These are phyloP conservation scores for Beta lomatogona DNA, from an alignment of 179 eudicot genomes.

Conservation along the genomic window DNA sequence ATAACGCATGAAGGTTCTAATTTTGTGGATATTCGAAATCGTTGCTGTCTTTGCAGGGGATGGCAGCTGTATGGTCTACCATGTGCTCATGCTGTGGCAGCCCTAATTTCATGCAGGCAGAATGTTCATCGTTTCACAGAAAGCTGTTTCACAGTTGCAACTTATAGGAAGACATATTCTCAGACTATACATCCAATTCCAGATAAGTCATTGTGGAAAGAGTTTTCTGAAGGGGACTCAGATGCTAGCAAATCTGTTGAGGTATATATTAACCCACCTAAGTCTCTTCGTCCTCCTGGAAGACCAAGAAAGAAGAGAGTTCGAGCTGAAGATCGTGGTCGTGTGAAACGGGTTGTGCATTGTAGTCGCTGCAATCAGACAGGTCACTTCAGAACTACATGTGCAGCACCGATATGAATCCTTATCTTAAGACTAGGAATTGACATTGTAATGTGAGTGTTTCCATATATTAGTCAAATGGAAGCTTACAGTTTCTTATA, in stretches of 20 bases:
- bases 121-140: slow-evolving; percentile 80
- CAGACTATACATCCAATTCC: slow-evolving; percentile 78
- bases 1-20: slow-evolving; percentile 78
- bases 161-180: slow-evolving; percentile 76
- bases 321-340: slow-evolving; percentile 49
- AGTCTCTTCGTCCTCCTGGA: slow-evolving; percentile 41
- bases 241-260: slow-evolving; percentile 23
- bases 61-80: slow-evolving; percentile 97
- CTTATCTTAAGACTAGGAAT: not conserved
- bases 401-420: slow-evolving; percentile 38
- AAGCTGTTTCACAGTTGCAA: slow-evolving; percentile 81
- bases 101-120: slow-evolving; percentile 86
- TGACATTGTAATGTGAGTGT: not conserved
- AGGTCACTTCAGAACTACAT: slow-evolving; percentile 50
- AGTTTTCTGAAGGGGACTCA: slow-evolving; percentile 30
- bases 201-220: slow-evolving; percentile 70
- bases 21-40: slow-evolving; percentile 77
- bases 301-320: slow-evolving; percentile 47
- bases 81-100: slow-evolving; percentile 96
- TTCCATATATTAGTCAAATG: slow-evolving; percentile 17
- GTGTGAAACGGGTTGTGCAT: slow-evolving; percentile 43
- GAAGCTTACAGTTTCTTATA: not conserved
- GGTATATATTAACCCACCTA: slow-evolving; percentile 40
- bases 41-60: slow-evolving; percentile 78
- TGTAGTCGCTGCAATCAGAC: slow-evolving; percentile 55